Evolutionary conservation across 2,329 filamentous ascomycete genomes (phyloP), one percentile per base, ranked within the genome.

Genomic region (Phaeosphaeriaceae sp.): DNA sequence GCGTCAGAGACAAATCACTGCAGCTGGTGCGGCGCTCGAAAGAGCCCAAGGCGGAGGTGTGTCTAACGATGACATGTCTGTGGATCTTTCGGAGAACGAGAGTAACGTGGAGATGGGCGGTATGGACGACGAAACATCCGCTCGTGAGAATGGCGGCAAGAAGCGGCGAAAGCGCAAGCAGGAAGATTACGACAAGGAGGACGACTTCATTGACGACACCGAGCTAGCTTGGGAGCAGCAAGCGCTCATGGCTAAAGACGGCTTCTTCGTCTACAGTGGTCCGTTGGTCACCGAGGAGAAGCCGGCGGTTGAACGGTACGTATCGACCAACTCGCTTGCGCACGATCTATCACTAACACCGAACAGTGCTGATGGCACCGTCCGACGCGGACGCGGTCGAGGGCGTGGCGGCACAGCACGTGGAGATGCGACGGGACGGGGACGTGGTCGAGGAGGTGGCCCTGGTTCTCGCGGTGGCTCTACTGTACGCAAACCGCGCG

Each of bases 261-360:
- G 95, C 1, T 99, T 98, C 81, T 99, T 98, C 75, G 95, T 99
- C 1, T 99, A 97, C 78, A 96, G 92, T 60, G 95, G 95, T 3
- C 94, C 94, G 9, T 82, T 99, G 48, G 86, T 98, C 21, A 91
- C 91, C 5, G 93, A 96, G 78, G 91, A 96, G 79, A 94, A 95
- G 78, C 82, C 87, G 42, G 79, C 84, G 54, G 82, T 88, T 50
- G 88, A 90, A 72, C 83, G 85, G 86, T 88, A 80, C 71, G 78
- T 81, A 7, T 17, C 21, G 52, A 53, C 10, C 25, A 10, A 31
- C 19, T 22, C 13, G 13, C 11, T 55, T 50, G 22, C 22, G n/a
- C 5, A 17, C 7, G 31, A 36, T 9, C 24, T n/a, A 27, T 47
- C 22, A 83, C 66, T 72, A 58, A 76, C 60, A 47, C 41, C 45